A percentile compares a stretch with the other conserved stretches of the same genome.
Conservation (phyloP, 441 rosid genomes). For the Adansonia rubrostipa region DNA sequence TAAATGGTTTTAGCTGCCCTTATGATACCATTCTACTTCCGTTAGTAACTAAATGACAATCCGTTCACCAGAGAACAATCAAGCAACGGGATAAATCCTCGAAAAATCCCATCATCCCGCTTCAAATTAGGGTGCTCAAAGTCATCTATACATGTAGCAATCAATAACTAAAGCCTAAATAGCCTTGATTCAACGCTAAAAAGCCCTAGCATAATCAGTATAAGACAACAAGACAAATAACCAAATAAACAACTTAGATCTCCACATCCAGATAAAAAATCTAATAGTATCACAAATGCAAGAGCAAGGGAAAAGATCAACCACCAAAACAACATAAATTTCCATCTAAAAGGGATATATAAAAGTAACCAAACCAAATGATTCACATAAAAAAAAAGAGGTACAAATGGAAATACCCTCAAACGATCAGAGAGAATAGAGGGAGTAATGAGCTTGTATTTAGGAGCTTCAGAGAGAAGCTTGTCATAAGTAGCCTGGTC, state of each 20-base stretch:
- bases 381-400: not conserved
- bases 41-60: not conserved
- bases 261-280: not conserved
- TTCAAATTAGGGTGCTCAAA: too few relatives aligned
- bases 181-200: not conserved
- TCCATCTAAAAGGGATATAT: not conserved
- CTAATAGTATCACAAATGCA: slow-evolving; percentile 1
- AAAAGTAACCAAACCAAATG: not conserved
- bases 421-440: slow-evolving; percentile 64
- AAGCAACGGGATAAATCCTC: not conserved
- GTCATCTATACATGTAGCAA: not conserved
- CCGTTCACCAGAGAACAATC: not conserved
- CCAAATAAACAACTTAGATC: not conserved
- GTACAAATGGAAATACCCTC: slow-evolving; percentile 41
- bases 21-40: not conserved
- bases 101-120: not conserved
- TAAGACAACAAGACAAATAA: not conserved
- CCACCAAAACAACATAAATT: not conserved
- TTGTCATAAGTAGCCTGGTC: slow-evolving; percentile 70
- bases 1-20: not conserved
- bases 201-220: not conserved
- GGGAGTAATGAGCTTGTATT: slow-evolving; percentile 68
- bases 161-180: not conserved
- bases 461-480: slow-evolving; percentile 70
- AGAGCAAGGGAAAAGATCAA: not conserved